A percentile compares a stretch with the other conserved stretches of the same genome.
These are phyloP conservation scores for Magnolia sinica DNA, from an alignment of 164 flowering plant species.

Conservation along the genomic window DNA sequence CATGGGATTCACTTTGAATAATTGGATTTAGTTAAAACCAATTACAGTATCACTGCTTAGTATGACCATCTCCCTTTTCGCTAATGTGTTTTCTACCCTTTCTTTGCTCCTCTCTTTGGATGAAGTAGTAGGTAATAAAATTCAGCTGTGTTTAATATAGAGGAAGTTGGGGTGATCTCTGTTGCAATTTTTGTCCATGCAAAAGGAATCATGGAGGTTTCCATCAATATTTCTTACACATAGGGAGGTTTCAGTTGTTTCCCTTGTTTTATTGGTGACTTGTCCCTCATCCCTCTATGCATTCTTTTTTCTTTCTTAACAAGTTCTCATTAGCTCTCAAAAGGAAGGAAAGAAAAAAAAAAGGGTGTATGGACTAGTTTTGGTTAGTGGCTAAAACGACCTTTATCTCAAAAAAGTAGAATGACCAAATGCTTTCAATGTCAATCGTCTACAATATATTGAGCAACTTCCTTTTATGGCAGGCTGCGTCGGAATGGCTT, in stretches of 20 bases:
- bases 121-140: neutral
- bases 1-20: no score
- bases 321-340: neutral
- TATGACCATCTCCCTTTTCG: no score
- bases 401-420: neutral
- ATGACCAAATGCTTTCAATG: neutral
- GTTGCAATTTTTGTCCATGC: neutral
- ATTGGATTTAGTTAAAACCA: no score
- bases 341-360: neutral
- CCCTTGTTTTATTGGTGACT: neutral
- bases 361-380: neutral
- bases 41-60: no score
- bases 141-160: neutral
- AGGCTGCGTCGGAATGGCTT: constrained; percentile 96
- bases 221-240: neutral
- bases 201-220: neutral
- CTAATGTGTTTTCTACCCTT: no score
- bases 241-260: neutral
- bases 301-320: neutral
- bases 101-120: no score
- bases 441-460: neutral
- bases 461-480: constrained; percentile 17
- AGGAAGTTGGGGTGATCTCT: neutral
- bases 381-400: neutral
- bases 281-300: neutral